Conservation (phyloP, 75 land plant genomes). For the Sequoia sempervirens region DNA sequence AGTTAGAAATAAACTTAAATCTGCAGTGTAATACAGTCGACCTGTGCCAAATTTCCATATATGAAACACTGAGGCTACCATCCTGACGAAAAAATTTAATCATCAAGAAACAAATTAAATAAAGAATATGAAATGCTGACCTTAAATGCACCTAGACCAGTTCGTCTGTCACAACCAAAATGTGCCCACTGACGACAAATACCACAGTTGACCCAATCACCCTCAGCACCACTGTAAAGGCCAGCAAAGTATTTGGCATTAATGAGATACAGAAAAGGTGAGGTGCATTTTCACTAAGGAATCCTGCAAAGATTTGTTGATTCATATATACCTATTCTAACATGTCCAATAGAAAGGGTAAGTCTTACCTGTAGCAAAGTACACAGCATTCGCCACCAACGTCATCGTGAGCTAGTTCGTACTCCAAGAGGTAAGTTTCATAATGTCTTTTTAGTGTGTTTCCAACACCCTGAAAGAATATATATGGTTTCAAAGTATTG, state of each 20-base stretch:
- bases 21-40: neutral
- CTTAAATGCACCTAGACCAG: slow-evolving; percentile 94
- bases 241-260: neutral
- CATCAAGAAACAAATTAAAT: neutral
- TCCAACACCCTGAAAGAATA: slow-evolving; percentile 80
- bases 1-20: neutral
- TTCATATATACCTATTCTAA: neutral
- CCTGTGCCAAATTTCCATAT: neutral
- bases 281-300: neutral
- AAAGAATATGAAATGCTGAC: slow-evolving; percentile 24
- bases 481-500: neutral
- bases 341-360: neutral
- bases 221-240: slow-evolving; percentile 84
- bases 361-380: slow-evolving; percentile 81
- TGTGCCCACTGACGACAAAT: slow-evolving; percentile 99
- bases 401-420: slow-evolving; percentile 98
- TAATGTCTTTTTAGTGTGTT: slow-evolving; percentile 98
- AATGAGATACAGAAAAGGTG: neutral
- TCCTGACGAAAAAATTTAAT: neutral
- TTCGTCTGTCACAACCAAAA: slow-evolving; percentile 93
- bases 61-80: neutral
- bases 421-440: slow-evolving; percentile 93
- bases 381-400: slow-evolving; percentile 99
- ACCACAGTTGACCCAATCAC: slow-evolving; percentile 99
- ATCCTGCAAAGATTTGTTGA: neutral